phyloP scores from a whole-genome alignment of 345 rosid genomes.

The Litchi chinensis region DNA sequence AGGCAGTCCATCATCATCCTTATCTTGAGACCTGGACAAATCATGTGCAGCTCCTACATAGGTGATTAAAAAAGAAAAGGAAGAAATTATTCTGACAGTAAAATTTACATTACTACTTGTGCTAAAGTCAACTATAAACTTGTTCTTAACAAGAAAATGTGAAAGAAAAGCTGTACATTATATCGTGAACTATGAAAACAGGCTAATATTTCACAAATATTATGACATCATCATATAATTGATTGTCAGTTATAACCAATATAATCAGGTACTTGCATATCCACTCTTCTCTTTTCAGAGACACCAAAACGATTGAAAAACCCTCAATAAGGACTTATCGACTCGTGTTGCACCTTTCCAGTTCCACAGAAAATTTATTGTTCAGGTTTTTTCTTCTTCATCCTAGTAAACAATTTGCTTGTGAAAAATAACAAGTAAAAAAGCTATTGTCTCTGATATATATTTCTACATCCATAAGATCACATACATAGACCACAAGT shows the following conservation, averaged over 20 bases:
- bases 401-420: not conserved
- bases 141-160: not conserved
- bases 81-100: constrained; percentile 20
- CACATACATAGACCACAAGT: not conserved
- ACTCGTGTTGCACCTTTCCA: not conserved
- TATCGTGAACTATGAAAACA: not conserved
- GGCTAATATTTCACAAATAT: not conserved
- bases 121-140: constrained; percentile 9
- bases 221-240: not conserved
- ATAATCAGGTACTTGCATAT: not conserved
- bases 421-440: not conserved
- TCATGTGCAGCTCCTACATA: constrained; percentile 35
- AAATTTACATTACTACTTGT: not conserved
- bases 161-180: not conserved
- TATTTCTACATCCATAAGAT: not conserved
- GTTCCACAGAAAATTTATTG: not conserved
- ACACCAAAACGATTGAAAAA: not conserved
- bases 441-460: not conserved
- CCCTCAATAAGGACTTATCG: not conserved
- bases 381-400: not conserved
- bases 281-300: not conserved
- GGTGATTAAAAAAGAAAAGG: constrained; percentile 13
- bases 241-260: not conserved
- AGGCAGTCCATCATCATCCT: constrained; percentile 35
- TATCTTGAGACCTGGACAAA: constrained; percentile 34